Percentiles rank a stretch among this genome's conserved stretches.
These are phyloP conservation scores for Lodderomyces theae DNA, from an alignment of 1,139 yeast genomes.

Conservation along the genomic window DNA sequence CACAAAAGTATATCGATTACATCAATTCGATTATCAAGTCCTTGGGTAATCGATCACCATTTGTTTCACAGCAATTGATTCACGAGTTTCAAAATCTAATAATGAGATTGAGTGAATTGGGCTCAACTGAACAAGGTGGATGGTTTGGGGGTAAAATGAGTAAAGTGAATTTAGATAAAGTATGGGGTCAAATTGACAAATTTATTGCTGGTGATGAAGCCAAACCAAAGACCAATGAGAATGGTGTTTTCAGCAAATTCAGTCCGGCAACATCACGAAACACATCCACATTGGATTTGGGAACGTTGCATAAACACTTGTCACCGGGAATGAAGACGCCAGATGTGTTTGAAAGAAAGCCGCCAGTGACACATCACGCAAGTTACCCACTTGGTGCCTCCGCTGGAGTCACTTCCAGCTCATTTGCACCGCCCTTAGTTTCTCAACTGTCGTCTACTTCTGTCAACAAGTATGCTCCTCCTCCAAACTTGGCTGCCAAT, in stretches of 20 bases:
- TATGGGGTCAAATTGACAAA: slow-evolving; percentile 87
- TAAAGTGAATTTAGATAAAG: slow-evolving; percentile 76
- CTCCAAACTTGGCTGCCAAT: slow-evolving; percentile 8
- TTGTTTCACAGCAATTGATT: slow-evolving; percentile 34
- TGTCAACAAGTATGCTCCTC: slow-evolving; percentile 22
- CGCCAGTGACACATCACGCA: slow-evolving; percentile 2
- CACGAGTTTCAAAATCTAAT: slow-evolving; percentile 38
- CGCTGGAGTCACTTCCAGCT: background rate
- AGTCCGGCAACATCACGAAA: slow-evolving; percentile 61
- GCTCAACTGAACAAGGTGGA: slow-evolving; percentile 39
- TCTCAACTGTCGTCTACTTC: slow-evolving; percentile 17
- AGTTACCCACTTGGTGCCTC: background rate
- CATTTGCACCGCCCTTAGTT: slow-evolving; percentile 16
- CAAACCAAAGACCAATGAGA: slow-evolving; percentile 22
- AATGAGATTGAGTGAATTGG: slow-evolving; percentile 45
- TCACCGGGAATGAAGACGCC: slow-evolving; percentile 5
- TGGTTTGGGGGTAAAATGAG: slow-evolving; percentile 63
- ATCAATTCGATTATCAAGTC: slow-evolving; percentile 39
- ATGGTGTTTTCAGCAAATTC: slow-evolving; percentile 64
- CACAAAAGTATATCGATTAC: slow-evolving; percentile 59
- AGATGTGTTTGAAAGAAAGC: slow-evolving; percentile 9
- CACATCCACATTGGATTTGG: slow-evolving; percentile 47
- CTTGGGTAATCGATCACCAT: slow-evolving; percentile 37
- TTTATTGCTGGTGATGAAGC: slow-evolving; percentile 82
- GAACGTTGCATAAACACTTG: slow-evolving; percentile 16